Conservation (phyloP, 305 asterid genomes). For the Solanum hybrid region DNA sequence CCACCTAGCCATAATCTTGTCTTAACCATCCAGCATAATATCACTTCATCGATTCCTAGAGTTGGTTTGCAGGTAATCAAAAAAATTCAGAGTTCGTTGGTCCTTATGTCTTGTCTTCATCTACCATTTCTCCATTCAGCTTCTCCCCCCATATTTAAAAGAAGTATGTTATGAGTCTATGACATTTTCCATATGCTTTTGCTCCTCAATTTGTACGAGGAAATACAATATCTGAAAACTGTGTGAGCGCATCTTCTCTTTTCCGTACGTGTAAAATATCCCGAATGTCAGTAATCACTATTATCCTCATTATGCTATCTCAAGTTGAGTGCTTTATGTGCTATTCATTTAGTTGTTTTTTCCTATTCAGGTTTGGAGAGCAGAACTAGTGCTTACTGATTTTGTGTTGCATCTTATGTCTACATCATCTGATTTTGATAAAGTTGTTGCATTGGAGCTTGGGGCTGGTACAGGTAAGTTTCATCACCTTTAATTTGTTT, state of each 20-base stretch:
- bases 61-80: slow-evolving; percentile 84
- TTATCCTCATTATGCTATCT: background rate
- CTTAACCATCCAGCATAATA: slow-evolving; percentile 57
- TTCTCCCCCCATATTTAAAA: background rate
- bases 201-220: background rate
- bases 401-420: slow-evolving; percentile 65
- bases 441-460: slow-evolving; percentile 69
- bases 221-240: background rate
- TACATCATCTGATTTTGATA: slow-evolving; percentile 46
- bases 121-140: background rate
- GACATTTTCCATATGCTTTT: background rate
- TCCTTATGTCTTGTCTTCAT: slow-evolving; percentile 4
- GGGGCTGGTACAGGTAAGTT: slow-evolving; percentile 91
- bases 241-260: background rate
- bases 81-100: background rate
- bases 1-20: slow-evolving; percentile 36
- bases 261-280: background rate
- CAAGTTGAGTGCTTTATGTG: background rate
- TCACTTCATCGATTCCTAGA: slow-evolving; percentile 81
- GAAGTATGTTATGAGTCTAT: background rate
- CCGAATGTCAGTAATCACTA: background rate
- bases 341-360: background rate
- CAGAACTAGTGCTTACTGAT: slow-evolving; percentile 81
- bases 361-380: slow-evolving; percentile 69
- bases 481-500: slow-evolving; percentile 7